A percentile compares a stretch with the other conserved stretches of the same genome.
Conservation (phyloP, 2,329 filamentous ascomycete species). For the Fusarium sublunatum region DNA sequence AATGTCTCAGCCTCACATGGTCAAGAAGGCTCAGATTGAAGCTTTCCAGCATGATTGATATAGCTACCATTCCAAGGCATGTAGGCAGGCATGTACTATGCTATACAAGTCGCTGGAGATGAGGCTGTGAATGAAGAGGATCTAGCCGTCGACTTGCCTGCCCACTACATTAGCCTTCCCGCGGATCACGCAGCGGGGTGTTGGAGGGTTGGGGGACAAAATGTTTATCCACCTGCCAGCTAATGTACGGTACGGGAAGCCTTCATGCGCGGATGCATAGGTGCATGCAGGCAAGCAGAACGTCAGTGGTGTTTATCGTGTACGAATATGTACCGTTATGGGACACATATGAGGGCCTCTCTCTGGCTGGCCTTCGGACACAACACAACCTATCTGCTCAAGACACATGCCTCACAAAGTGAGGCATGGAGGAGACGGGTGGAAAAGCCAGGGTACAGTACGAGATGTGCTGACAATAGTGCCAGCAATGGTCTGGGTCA, state of each 20-base stretch:
- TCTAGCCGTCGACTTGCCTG: slow-evolving; percentile 40
- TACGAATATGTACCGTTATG: slow-evolving; percentile 44
- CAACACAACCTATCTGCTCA: slow-evolving; percentile 25
- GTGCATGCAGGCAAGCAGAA: slow-evolving; percentile 42
- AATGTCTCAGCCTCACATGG: slow-evolving; percentile 18
- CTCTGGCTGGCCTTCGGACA: slow-evolving; percentile 6
- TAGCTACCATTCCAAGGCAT: not conserved
- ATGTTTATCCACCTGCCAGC: slow-evolving; percentile 44
- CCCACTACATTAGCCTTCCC: slow-evolving; percentile 50
- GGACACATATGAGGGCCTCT: slow-evolving; percentile 25
- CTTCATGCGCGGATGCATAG: slow-evolving; percentile 39
- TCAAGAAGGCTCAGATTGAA: slow-evolving; percentile 2
- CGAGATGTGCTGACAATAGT: slow-evolving; percentile 27
- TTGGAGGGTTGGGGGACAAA: slow-evolving; percentile 35
- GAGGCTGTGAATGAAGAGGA: slow-evolving; percentile 36
- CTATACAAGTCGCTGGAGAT: slow-evolving; percentile 1
- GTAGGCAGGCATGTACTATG: slow-evolving; percentile 5
- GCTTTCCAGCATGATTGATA: not conserved
- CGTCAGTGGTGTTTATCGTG: slow-evolving; percentile 35
- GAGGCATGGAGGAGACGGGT: slow-evolving; percentile 4
- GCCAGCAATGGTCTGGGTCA: slow-evolving; percentile 7
- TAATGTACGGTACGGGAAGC: slow-evolving; percentile 44
- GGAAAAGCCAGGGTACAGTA: slow-evolving; percentile 8
- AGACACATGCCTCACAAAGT: slow-evolving; percentile 16
- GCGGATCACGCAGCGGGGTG: slow-evolving; percentile 45